These are phyloP conservation scores for Leccinum subtestaceum DNA, from an alignment of 768 basidiomycete species.

Conservation along the genomic window DNA sequence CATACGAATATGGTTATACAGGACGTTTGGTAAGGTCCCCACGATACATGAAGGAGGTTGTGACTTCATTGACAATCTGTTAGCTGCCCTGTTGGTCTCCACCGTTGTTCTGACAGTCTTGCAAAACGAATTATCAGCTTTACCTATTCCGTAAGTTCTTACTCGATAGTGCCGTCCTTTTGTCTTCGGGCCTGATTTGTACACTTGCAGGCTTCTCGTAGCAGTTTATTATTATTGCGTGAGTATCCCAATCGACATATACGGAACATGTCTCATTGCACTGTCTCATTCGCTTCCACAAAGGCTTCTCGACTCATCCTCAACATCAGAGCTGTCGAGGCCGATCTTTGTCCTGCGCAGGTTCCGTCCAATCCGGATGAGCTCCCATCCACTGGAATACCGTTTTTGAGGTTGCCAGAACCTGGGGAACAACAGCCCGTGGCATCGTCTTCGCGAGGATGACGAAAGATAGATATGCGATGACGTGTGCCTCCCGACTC, in stretches of 20 bases:
- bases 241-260: conserved; percentile 1
- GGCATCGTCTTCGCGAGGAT: conserved; percentile 11
- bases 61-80: neutral
- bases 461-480: neutral
- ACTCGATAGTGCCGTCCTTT: neutral
- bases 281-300: neutral
- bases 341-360: neutral
- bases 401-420: neutral
- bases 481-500: neutral
- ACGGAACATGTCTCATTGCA: neutral
- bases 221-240: conserved; percentile 23
- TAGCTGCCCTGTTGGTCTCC: conserved; percentile 17
- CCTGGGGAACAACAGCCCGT: conserved; percentile 8
- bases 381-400: neutral
- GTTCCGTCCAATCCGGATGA: conserved; percentile 4
- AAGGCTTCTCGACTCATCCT: conserved; percentile 22
- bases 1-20: neutral
- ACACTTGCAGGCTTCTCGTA: conserved; percentile 13
- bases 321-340: conserved; percentile 14
- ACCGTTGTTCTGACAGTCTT: conserved; percentile 15
- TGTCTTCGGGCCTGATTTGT: conserved; percentile 1
- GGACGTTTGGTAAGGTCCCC: conserved; percentile 14
- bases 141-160: conserved; percentile 16
- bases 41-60: neutral
- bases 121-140: conserved; percentile 9